Percentiles rank a stretch among this genome's conserved stretches.
Evolutionary conservation across 495 filamentous ascomycete genomes (phyloP).

Genomic region (Acidiella bohemica): DNA sequence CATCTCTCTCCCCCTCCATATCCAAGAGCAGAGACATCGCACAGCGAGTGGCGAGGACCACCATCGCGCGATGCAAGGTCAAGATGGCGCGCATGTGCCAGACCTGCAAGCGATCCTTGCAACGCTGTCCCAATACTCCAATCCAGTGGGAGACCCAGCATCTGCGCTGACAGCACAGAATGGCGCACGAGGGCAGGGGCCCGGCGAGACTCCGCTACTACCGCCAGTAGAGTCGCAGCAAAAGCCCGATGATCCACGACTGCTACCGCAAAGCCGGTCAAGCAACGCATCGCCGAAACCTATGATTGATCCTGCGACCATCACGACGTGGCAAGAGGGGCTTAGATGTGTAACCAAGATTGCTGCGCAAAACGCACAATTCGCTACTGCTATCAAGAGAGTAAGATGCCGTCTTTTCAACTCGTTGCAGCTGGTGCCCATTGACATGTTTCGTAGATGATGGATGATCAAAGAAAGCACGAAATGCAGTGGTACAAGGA

Average conservation of each 20-base stretch:
- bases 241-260: conserved; percentile 10
- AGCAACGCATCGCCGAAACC: conserved; percentile 9
- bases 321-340: conserved; percentile 52
- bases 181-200: too few species aligned
- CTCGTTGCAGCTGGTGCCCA: conserved; percentile 3
- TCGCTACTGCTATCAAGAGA: conserved; percentile 30
- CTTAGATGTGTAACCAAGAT: conserved; percentile 49
- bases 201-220: too few species aligned
- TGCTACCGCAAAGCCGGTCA: conserved; percentile 11
- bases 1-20: too few species aligned
- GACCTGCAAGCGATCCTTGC: conserved; percentile 19
- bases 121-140: conserved; percentile 12
- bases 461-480: conserved; percentile 48
- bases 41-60: too few species aligned
- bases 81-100: conserved; percentile 5
- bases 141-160: too few species aligned
- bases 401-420: conserved; percentile 17
- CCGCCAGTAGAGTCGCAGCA: too few species aligned
- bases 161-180: too few species aligned
- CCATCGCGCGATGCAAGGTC: too few species aligned
- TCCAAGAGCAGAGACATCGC: too few species aligned
- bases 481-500: conserved; percentile 47
- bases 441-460: conserved; percentile 34
- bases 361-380: conserved; percentile 37
- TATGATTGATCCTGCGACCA: conserved; percentile 39